A percentile compares a stretch with the other conserved stretches of the same genome.
These are phyloP conservation scores for Microdochium nivale DNA, from an alignment of 2,329 filamentous ascomycete genomes.

Conservation along the genomic window DNA sequence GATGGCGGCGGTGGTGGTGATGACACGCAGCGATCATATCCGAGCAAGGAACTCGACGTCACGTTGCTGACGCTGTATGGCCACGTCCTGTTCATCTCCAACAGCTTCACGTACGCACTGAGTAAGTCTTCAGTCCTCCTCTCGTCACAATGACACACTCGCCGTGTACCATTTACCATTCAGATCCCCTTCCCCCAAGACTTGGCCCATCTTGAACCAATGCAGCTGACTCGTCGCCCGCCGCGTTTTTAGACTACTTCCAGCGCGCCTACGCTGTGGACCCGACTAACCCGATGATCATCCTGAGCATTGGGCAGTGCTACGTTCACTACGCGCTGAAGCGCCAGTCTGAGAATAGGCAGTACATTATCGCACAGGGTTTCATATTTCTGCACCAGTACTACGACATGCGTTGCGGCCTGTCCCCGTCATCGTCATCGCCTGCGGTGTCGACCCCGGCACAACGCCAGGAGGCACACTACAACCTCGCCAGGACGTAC, in stretches of 20 bases:
- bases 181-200: background rate
- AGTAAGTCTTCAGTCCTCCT: conserved; percentile 34
- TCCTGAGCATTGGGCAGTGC: conserved; percentile 71
- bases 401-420: conserved; percentile 44
- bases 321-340: conserved; percentile 89
- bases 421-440: conserved; percentile 13
- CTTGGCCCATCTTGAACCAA: background rate
- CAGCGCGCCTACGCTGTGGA: conserved; percentile 68
- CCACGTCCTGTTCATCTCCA: conserved; percentile 78
- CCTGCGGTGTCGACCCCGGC: conserved; percentile 13
- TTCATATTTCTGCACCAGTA: conserved; percentile 73
- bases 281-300: conserved; percentile 67
- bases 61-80: conserved; percentile 82
- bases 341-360: conserved; percentile 80
- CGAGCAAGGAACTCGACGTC: conserved; percentile 56
- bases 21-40: conserved; percentile 21
- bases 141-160: too few relatives aligned
- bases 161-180: too few relatives aligned
- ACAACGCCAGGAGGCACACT: conserved; percentile 67
- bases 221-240: conserved; percentile 3
- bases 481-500: conserved; percentile 70
- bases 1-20: conserved; percentile 23
- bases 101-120: conserved; percentile 73
- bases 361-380: conserved; percentile 80
- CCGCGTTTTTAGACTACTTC: conserved; percentile 58